phyloP scores from a whole-genome alignment of 2,329 filamentous ascomycete species.

The Erysiphe neolycopersici region DNA sequence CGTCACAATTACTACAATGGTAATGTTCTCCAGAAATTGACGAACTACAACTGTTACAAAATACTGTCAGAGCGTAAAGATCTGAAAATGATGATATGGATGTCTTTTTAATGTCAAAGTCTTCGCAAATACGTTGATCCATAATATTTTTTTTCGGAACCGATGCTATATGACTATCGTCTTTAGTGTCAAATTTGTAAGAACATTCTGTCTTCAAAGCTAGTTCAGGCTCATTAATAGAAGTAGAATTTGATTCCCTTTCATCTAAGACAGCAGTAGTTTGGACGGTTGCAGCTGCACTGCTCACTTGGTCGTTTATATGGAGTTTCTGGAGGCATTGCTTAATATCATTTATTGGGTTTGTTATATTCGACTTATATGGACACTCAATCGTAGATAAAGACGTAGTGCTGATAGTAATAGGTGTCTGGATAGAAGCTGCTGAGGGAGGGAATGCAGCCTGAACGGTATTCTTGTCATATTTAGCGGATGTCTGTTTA shows the following conservation, averaged over 20 bases:
- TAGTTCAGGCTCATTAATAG: neutral
- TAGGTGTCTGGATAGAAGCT: neutral
- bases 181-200: neutral
- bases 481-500: conserved; percentile 22
- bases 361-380: neutral
- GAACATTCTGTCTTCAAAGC: neutral
- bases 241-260: neutral
- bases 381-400: neutral
- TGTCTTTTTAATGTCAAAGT: neutral
- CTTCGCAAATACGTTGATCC: neutral
- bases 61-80: conserved; percentile 23
- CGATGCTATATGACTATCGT: neutral
- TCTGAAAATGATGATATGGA: neutral
- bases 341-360: neutral
- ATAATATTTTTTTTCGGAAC: neutral
- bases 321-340: neutral
- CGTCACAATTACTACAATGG: conserved; percentile 82
- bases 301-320: neutral
- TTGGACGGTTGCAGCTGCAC: neutral
- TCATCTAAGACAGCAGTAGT: neutral
- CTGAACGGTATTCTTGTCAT: conserved; percentile 14
- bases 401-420: neutral
- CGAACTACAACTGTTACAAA: conserved; percentile 72
- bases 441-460: neutral
- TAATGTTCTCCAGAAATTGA: conserved; percentile 64